phyloP scores from a whole-genome alignment of 371 early-diverging fungal species.

The Encephalitozoon romaleae region DNA sequence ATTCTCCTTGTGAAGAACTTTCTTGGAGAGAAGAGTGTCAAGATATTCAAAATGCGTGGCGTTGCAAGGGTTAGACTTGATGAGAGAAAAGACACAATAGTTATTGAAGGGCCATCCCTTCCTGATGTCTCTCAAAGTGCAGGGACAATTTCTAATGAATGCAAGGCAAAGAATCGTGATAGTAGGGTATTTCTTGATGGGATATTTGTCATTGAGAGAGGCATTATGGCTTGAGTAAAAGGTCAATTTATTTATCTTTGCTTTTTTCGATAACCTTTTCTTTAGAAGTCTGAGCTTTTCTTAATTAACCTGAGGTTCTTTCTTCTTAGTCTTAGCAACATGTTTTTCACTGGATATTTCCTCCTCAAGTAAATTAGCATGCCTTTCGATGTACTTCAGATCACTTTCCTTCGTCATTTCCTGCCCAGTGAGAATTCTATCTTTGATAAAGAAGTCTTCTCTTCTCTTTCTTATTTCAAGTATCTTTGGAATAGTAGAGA shows the following conservation, averaged over 20 bases:
- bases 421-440: constrained; percentile 54
- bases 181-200: constrained; percentile 99
- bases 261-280: neutral
- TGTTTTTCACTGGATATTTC: neutral
- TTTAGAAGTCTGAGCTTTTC: neutral
- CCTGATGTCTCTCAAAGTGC: constrained; percentile 91
- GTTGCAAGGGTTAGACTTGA: constrained; percentile 72
- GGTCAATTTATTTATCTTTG: constrained; percentile 8
- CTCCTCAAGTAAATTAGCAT: constrained; percentile 29
- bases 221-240: constrained; percentile 41
- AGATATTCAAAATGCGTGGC: constrained; percentile 77
- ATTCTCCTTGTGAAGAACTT: constrained; percentile 86
- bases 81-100: constrained; percentile 85
- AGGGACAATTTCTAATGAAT: constrained; percentile 75
- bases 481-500: constrained; percentile 48
- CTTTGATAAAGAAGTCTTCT: constrained; percentile 54
- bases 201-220: constrained; percentile 61
- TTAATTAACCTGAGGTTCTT: constrained; percentile 6
- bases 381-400: constrained; percentile 41
- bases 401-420: constrained; percentile 52
- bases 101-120: constrained; percentile 84
- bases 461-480: constrained; percentile 34
- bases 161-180: constrained; percentile 80
- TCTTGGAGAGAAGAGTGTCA: constrained; percentile 88
- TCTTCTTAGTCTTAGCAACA: neutral